Conservation (phyloP, 352 stramenopile species). For the Thraustotheca clavata region DNA sequence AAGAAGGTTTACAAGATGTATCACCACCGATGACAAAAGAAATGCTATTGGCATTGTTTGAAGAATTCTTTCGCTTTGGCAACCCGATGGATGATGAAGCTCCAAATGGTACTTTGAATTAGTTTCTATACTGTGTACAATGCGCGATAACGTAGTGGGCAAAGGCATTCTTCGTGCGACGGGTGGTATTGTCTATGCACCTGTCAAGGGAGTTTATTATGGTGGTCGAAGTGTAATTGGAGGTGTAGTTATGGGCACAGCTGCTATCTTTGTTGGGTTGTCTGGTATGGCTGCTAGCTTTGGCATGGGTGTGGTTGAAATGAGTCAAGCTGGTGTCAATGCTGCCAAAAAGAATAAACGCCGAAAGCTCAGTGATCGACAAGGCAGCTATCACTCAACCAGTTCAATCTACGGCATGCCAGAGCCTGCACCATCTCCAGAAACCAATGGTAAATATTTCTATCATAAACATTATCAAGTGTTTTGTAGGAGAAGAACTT, state of each 20-base stretch:
- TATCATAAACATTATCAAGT: neutral
- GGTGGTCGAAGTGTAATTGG: conserved; percentile 74
- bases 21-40: conserved; percentile 78
- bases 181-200: conserved; percentile 71
- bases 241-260: conserved; percentile 78
- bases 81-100: conserved; percentile 78
- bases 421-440: neutral
- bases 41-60: conserved; percentile 75
- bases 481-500: conserved; percentile 14
- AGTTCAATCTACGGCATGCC: no score
- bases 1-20: conserved; percentile 83
- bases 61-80: conserved; percentile 80
- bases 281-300: conserved; percentile 77
- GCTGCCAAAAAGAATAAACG: conserved; percentile 37
- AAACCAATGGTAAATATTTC: neutral
- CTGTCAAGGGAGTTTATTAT: conserved; percentile 72
- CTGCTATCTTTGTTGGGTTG: conserved; percentile 60
- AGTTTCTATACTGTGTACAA: neutral
- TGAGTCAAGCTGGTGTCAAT: conserved; percentile 76
- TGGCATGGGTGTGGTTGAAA: conserved; percentile 77
- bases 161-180: conserved; percentile 73
- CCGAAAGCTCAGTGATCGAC: conserved; percentile 22
- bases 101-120: conserved; percentile 38
- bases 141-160: neutral
- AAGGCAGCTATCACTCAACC: no score